These are phyloP conservation scores for Heliosperma pusillum DNA, from an alignment of 148 eudicot species.

Conservation along the genomic window DNA sequence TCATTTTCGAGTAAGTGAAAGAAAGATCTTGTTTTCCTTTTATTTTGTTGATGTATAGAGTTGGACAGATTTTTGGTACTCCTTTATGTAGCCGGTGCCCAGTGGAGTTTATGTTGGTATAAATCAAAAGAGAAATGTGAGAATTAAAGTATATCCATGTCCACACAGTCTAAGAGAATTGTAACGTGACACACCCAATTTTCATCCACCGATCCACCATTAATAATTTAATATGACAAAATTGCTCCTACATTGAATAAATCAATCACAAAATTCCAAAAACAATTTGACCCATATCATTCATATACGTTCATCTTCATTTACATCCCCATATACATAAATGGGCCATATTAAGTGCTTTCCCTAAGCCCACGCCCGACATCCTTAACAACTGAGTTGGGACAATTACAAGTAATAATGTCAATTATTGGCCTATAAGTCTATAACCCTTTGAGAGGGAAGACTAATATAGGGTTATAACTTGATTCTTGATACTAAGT, in stretches of 20 bases:
- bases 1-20: too few relatives aligned
- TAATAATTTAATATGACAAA: background rate
- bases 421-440: too few relatives aligned
- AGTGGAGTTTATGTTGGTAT: background rate
- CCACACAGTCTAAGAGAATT: background rate
- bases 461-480: too few relatives aligned
- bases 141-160: background rate
- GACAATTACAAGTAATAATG: too few relatives aligned
- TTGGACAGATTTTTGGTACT: slow-evolving; percentile 14
- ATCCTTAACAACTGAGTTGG: too few relatives aligned
- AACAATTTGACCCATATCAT: background rate
- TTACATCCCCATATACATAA: background rate
- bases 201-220: background rate
- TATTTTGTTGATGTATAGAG: too few relatives aligned
- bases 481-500: too few relatives aligned
- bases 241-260: background rate
- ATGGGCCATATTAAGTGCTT: background rate
- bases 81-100: slow-evolving; percentile 1
- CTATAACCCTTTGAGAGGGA: too few relatives aligned
- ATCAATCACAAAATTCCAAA: slow-evolving; percentile 11
- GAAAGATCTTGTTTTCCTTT: too few relatives aligned
- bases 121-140: background rate
- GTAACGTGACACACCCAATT: background rate
- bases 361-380: too few relatives aligned
- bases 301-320: background rate